phyloP scores from a whole-genome alignment of 2,329 filamentous ascomycete genomes.

The Alternaria dauci region DNA sequence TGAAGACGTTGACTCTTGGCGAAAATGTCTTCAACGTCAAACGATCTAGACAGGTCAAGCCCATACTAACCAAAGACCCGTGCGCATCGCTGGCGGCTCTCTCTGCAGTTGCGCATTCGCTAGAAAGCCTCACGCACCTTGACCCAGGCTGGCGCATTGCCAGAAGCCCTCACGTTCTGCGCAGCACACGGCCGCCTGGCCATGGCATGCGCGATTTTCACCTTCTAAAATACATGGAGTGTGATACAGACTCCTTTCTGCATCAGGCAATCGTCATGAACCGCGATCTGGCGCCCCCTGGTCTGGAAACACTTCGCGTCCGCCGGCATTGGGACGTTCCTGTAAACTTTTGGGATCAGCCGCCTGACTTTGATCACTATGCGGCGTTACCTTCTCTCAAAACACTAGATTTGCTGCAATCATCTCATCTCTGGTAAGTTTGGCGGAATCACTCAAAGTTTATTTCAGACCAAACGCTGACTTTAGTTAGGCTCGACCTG shows the following conservation, averaged over 20 bases:
- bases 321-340: constrained; percentile 31
- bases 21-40: constrained; percentile 45
- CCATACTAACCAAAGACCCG: constrained; percentile 27
- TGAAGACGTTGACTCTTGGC: constrained; percentile 45
- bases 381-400: constrained; percentile 35
- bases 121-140: constrained; percentile 40
- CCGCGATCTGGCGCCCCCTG: constrained; percentile 39
- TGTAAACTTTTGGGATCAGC: constrained; percentile 40
- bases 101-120: constrained; percentile 39
- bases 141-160: constrained; percentile 35
- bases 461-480: neutral
- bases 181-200: constrained; percentile 28
- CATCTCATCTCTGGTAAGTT: constrained; percentile 21
- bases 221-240: constrained; percentile 37
- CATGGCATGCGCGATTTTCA: constrained; percentile 45
- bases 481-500: constrained; percentile 10
- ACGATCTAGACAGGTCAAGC: constrained; percentile 15
- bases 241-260: constrained; percentile 43
- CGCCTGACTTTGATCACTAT: constrained; percentile 38
- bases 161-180: constrained; percentile 21
- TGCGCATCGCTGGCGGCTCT: constrained; percentile 36
- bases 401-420: constrained; percentile 41
- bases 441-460: neutral
- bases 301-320: constrained; percentile 38
- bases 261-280: constrained; percentile 39